Conservation (phyloP, 1,284 basidiomycete genomes). For the Somion occarium region DNA sequence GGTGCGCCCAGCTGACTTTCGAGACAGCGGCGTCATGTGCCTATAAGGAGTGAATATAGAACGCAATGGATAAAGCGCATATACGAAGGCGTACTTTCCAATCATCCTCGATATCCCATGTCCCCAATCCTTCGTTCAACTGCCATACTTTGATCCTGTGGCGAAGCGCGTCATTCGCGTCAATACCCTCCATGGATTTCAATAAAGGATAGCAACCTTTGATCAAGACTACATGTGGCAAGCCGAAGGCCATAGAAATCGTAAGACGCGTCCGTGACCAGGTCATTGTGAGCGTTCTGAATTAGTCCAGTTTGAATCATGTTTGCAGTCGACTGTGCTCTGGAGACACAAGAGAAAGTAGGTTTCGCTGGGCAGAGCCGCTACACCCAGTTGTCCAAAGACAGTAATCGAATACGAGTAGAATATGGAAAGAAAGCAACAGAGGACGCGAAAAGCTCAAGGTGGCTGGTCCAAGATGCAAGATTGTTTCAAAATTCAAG, state of each 20-base stretch:
- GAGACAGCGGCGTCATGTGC: conserved; percentile 87
- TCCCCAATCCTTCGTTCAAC: conserved; percentile 62
- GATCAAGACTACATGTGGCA: conserved; percentile 75
- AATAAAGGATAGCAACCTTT: conserved; percentile 42
- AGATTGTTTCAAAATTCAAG: too few species aligned
- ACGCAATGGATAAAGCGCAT: background rate
- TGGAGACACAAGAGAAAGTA: background rate
- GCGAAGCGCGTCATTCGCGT: background rate
- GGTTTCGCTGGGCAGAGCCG: too few species aligned
- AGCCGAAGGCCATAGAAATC: conserved; percentile 85
- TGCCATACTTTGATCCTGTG: conserved; percentile 82
- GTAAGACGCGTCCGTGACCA: conserved; percentile 81
- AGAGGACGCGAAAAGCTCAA: too few species aligned
- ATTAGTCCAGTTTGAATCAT: conserved; percentile 78
- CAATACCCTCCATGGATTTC: conserved; percentile 1
- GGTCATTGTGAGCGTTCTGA: conserved; percentile 69
- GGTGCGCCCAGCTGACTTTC: conserved; percentile 84
- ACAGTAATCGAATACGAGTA: too few species aligned
- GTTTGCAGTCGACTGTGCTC: background rate
- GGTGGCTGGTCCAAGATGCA: too few species aligned
- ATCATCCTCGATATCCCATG: conserved; percentile 76
- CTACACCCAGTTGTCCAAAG: too few species aligned
- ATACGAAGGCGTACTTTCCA: conserved; percentile 78
- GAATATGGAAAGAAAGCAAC: too few species aligned
- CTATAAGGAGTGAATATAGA: conserved; percentile 33